These are phyloP conservation scores for Claviceps quebecensis DNA, from an alignment of 2,329 filamentous ascomycete genomes.

Conservation along the genomic window DNA sequence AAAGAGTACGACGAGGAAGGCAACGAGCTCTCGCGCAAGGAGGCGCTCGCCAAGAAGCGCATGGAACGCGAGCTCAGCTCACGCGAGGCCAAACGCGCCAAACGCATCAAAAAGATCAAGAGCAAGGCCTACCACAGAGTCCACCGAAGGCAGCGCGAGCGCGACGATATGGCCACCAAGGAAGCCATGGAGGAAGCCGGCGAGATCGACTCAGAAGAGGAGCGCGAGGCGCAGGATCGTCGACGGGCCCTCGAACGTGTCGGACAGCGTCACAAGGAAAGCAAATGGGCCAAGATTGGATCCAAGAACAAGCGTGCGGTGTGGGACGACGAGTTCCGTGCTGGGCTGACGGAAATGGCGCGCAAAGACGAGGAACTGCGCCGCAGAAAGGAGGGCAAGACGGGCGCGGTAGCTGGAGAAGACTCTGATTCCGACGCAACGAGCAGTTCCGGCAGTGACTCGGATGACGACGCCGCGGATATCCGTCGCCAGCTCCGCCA, in stretches of 20 bases:
- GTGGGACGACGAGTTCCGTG: conserved; percentile 79
- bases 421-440: conserved; percentile 39
- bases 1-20: conserved; percentile 55
- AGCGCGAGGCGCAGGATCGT: conserved; percentile 52
- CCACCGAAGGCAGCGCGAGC: conserved; percentile 59
- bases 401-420: conserved; percentile 21
- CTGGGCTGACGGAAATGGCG: conserved; percentile 68
- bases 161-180: conserved; percentile 36
- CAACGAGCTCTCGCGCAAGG: conserved; percentile 57
- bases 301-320: conserved; percentile 65
- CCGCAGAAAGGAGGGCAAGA: conserved; percentile 61
- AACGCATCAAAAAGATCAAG: conserved; percentile 98
- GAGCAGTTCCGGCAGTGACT: conserved; percentile 43
- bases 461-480: conserved; percentile 26
- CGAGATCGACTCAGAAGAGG: conserved; percentile 50
- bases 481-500: conserved; percentile 33
- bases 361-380: conserved; percentile 70
- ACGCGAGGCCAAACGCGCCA: conserved; percentile 74
- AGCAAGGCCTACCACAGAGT: conserved; percentile 88
- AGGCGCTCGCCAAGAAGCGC: conserved; percentile 59
- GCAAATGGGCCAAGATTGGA: conserved; percentile 81
- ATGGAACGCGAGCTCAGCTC: conserved; percentile 75
- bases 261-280: conserved; percentile 71
- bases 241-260: conserved; percentile 72
- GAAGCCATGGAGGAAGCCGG: conserved; percentile 42